Conservation (phyloP, 2,329 filamentous ascomycete genomes). For the Madurella fahalii region DNA sequence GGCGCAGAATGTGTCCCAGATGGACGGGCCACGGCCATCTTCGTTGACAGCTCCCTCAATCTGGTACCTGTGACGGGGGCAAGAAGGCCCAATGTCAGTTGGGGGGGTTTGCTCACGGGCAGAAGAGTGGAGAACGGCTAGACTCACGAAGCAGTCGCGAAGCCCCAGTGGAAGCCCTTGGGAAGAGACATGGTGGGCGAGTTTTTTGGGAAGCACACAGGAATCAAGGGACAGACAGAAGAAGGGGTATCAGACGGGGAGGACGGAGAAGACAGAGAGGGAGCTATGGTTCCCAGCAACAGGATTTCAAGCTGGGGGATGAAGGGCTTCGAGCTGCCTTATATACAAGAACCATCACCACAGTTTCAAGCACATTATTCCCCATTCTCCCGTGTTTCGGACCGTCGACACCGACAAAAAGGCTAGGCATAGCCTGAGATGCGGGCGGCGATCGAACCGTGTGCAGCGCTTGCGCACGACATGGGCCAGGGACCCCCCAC, state of each 20-base stretch:
- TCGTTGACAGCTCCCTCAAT: constrained; percentile 73
- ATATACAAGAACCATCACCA: constrained; percentile 21
- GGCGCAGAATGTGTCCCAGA: constrained; percentile 87
- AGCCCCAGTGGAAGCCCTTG: constrained; percentile 72
- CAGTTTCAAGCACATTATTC: constrained; percentile 27
- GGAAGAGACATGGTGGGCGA: constrained; percentile 52
- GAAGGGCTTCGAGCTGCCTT: constrained; percentile 13
- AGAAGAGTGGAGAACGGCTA: neutral
- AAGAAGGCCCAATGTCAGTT: neutral
- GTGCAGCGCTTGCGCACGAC: constrained; percentile 9
- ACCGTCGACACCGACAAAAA: constrained; percentile 50
- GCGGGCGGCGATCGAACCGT: constrained; percentile 13
- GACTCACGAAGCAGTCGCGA: constrained; percentile 69
- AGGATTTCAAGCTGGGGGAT: neutral
- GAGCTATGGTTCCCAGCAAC: neutral
- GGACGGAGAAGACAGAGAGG: neutral
- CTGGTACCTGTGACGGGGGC: constrained; percentile 62
- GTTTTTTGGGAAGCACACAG: constrained; percentile 2
- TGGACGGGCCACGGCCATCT: constrained; percentile 76
- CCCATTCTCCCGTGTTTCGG: constrained; percentile 44
- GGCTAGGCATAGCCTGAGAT: constrained; percentile 31
- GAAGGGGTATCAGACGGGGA: neutral
- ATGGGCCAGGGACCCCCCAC: constrained; percentile 17
- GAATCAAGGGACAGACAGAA: neutral
- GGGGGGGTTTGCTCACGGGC: neutral